phyloP scores from a whole-genome alignment of 2,329 filamentous ascomycete species.

The Fulvia fulva region DNA sequence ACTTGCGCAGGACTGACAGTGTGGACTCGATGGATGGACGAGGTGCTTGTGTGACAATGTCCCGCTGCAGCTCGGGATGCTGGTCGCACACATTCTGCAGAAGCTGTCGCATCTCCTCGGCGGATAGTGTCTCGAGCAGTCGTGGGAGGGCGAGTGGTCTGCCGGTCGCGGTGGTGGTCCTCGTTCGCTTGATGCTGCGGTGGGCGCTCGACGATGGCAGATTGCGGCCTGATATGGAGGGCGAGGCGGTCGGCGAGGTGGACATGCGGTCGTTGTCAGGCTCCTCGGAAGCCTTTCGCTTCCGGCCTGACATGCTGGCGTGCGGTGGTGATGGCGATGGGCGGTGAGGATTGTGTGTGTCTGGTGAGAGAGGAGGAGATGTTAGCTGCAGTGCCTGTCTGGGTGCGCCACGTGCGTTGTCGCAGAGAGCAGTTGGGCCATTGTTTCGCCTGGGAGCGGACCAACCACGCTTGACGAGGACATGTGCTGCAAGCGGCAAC shows the following conservation, averaged over 20 bases:
- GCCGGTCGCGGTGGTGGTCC: constrained; percentile 62
- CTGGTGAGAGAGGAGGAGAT: constrained; percentile 2
- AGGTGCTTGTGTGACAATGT: constrained; percentile 79
- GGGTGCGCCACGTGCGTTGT: neutral
- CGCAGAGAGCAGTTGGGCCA: neutral
- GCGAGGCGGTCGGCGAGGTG: constrained; percentile 79
- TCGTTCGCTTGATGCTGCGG: constrained; percentile 63
- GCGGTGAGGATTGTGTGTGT: constrained; percentile 37
- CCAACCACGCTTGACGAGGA: constrained; percentile 49
- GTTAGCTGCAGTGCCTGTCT: neutral
- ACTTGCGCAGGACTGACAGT: constrained; percentile 73
- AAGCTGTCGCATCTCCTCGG: constrained; percentile 75
- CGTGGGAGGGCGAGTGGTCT: constrained; percentile 65
- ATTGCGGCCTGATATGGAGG: constrained; percentile 65
- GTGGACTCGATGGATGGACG: constrained; percentile 80
- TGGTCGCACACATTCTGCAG: constrained; percentile 89
- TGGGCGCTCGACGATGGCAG: constrained; percentile 47
- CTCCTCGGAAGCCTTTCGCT: constrained; percentile 84
- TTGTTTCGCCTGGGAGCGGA: neutral
- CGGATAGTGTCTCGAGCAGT: constrained; percentile 90
- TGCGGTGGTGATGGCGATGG: constrained; percentile 13
- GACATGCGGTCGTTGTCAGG: constrained; percentile 74
- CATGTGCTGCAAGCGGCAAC: constrained; percentile 57
- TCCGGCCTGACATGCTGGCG: constrained; percentile 51
- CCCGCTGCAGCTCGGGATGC: constrained; percentile 78